phyloP scores from a whole-genome alignment of 768 basidiomycete species.

The Podaxis carcinomalis region DNA sequence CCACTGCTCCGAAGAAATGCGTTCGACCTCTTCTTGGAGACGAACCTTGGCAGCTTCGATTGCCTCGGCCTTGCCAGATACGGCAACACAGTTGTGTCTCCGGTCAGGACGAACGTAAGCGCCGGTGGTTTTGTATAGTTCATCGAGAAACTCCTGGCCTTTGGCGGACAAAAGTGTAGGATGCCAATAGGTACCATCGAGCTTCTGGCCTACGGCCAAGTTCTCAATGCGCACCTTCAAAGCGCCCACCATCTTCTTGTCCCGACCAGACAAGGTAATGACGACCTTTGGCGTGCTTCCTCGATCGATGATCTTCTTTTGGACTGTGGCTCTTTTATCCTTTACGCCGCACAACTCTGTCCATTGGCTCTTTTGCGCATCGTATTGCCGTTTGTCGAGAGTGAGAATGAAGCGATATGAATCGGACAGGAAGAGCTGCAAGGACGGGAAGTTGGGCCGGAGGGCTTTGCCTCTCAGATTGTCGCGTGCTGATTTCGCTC shows the following conservation, averaged over 20 bases:
- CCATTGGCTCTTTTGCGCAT: conserved; percentile 48
- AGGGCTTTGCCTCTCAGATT: conserved; percentile 29
- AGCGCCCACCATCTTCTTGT: conserved; percentile 48
- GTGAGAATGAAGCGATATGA: conserved; percentile 47
- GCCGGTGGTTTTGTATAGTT: conserved; percentile 29
- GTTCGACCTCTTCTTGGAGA: conserved; percentile 44
- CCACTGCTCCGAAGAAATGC: conserved; percentile 40
- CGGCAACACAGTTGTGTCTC: conserved; percentile 38
- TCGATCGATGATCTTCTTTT: conserved; percentile 25
- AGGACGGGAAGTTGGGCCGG: conserved; percentile 22
- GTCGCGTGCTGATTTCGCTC: conserved; percentile 35
- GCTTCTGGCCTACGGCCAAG: conserved; percentile 44
- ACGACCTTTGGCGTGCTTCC: conserved; percentile 21
- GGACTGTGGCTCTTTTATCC: conserved; percentile 20
- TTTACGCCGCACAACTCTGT: conserved; percentile 36
- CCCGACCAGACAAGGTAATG: conserved; percentile 44
- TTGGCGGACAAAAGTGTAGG: conserved; percentile 27
- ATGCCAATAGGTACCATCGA: conserved; percentile 47
- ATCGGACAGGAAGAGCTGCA: conserved; percentile 41
- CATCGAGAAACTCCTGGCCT: conserved; percentile 30
- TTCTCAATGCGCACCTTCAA: conserved; percentile 59
- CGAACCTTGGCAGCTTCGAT: conserved; percentile 38
- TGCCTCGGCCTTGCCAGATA: conserved; percentile 38
- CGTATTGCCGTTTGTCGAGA: conserved; percentile 45
- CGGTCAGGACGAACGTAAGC: conserved; percentile 44